phyloP scores from a whole-genome alignment of 495 filamentous ascomycete genomes.

The Lasiosphaeris hirsuta region DNA sequence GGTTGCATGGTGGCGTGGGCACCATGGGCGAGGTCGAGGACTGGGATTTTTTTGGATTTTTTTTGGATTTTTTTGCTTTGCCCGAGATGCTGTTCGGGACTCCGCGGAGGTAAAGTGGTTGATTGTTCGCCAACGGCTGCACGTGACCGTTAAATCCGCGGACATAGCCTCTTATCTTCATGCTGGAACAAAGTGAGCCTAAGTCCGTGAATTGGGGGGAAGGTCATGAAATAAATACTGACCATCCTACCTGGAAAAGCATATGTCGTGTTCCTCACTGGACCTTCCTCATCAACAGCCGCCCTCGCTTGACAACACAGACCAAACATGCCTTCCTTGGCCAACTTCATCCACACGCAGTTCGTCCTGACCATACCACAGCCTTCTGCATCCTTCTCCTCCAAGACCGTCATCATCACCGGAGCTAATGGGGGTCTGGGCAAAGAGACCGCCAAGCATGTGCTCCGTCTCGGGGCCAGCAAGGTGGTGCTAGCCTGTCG shows the following conservation, averaged over 20 bases:
- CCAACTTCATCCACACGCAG: conserved; percentile 1
- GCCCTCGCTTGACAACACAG: no score
- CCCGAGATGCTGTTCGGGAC: not conserved
- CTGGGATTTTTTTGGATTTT: no score
- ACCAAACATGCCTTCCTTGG: conserved; percentile 1
- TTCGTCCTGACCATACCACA: not conserved
- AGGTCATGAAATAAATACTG: not conserved
- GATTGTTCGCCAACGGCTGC: not conserved
- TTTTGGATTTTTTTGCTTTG: no score
- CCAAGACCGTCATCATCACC: conserved; percentile 49
- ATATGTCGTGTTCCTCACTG: no score
- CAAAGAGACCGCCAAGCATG: conserved; percentile 45
- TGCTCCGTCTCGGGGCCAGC: conserved; percentile 37
- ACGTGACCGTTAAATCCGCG: conserved; percentile 15
- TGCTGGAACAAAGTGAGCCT: not conserved
- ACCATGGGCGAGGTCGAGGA: no score
- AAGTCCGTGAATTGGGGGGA: not conserved
- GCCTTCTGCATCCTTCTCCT: conserved; percentile 2
- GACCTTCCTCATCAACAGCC: no score
- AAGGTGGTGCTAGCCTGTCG: conserved; percentile 49
- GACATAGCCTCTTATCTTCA: not conserved
- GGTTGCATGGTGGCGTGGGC: not conserved
- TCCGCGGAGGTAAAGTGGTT: not conserved
- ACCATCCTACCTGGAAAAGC: no score
- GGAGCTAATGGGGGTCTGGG: conserved; percentile 53